Evolutionary conservation across 2,329 filamentous ascomycete species (phyloP), one percentile per base, ranked within the genome.

Genomic region (Diaporthe batatas): DNA sequence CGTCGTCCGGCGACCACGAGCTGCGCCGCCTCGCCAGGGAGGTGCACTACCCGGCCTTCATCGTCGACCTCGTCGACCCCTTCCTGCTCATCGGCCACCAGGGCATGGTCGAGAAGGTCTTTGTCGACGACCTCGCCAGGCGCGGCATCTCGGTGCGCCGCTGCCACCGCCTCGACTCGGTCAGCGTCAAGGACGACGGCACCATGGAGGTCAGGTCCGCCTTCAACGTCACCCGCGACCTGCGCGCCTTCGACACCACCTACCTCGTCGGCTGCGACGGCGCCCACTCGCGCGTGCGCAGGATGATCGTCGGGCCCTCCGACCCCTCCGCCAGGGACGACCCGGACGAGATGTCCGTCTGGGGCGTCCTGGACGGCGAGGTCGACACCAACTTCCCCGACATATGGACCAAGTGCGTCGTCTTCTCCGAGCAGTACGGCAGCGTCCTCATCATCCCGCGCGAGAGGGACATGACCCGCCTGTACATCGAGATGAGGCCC

Each of bases 391-490:
- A 93, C 79, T 94, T 94, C 76, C 92, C 92, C 1, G 92, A 94
- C 77, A 88, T 94, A 64, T 94, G 91, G 91, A 92, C 90, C 80
- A 94, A 94, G 82, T 91, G 91, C 0, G 87, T 92, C 0, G 86
- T 93, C 10, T 91, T 91, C 75, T 91, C 90, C 2, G 89, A 93
- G 74, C 86, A 89, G 73, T 86, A 90, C 57, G 92, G 92, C 3
- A 92, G 91, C 0, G 90, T 94, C 58, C 85, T 94, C n/a, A 92
- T 93, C 79, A 91, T 94, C 69, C 92, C 92, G 6, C 88, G 92
- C 51, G 92, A 94, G 80, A 86, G 91, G 54, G 92, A 92, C 77
- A 90, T 94, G 87, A 94, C 92, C 0, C 88, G 92, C 58, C 84
- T 90, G 77, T 90, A 89, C 77, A 88, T 89, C 72, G 87, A 90